Conservation (phyloP, 2,329 filamentous ascomycete species). For the Phialophora expanda region DNA sequence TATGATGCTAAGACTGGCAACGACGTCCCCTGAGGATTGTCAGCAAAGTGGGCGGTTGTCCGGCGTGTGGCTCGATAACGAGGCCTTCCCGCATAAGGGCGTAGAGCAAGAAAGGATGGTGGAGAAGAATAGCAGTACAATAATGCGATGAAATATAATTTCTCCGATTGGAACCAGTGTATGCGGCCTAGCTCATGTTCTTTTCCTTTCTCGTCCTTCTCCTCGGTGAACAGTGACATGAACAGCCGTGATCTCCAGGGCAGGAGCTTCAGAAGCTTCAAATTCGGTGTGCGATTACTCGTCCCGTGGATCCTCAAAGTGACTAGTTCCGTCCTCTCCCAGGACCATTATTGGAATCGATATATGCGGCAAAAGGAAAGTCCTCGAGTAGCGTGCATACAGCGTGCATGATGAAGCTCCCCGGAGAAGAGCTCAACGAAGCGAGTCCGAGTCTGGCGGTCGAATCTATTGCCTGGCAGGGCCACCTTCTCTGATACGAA, state of each 20-base stretch:
- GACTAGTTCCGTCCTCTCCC: too few species aligned
- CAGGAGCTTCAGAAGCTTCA: neutral
- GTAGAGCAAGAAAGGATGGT: neutral
- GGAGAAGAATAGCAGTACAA: neutral
- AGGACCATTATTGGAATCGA: neutral
- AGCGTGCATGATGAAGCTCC: neutral
- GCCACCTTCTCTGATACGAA: neutral
- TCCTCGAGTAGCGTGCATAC: neutral
- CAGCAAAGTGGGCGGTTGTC: neutral
- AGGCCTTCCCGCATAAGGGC: too few species aligned
- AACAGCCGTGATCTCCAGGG: neutral
- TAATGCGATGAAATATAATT: neutral
- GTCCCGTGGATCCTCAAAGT: neutral
- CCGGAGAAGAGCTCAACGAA: neutral
- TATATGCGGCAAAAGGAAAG: neutral
- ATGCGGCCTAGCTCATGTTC: neutral
- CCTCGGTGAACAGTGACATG: neutral
- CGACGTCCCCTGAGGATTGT: constrained; percentile 15
- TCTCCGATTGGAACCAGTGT: neutral
- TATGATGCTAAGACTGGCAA: constrained; percentile 27
- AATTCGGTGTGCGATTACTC: neutral
- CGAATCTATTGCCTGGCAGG: neutral
- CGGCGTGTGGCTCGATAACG: neutral
- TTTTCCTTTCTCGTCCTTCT: neutral
- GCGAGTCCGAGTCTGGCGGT: neutral